Percentiles rank a stretch among this genome's conserved stretches.
Conservation (phyloP, 2,329 filamentous ascomycete species). For the Alternaria solani region DNA sequence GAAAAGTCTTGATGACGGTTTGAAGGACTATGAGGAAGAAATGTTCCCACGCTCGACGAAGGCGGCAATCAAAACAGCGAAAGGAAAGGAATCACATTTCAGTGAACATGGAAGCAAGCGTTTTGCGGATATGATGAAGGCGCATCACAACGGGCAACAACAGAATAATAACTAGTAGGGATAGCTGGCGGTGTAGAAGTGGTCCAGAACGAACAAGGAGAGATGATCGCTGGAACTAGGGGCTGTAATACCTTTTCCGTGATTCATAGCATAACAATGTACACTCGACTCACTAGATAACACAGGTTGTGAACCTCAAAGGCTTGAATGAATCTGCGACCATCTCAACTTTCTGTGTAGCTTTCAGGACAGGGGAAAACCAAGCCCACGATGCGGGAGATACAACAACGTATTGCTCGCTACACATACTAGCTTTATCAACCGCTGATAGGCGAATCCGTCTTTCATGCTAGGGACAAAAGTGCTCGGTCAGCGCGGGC, state of each 20-base stretch:
- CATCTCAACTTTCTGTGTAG: neutral
- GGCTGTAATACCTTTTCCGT: neutral
- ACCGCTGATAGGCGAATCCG: neutral
- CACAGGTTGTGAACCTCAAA: neutral
- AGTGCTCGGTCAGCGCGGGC: neutral
- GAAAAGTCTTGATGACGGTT: constrained; percentile 31
- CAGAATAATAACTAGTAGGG: neutral
- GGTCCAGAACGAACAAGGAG: neutral
- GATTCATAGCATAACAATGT: neutral
- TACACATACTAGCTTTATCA: neutral
- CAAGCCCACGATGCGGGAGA: neutral
- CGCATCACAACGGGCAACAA: constrained; percentile 14
- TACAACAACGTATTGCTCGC: neutral
- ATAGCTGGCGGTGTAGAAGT: neutral
- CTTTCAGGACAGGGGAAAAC: neutral
- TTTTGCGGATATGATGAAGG: constrained; percentile 34
- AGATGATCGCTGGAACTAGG: neutral
- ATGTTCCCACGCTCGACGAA: constrained; percentile 35
- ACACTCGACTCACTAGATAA: neutral
- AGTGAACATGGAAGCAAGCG: constrained; percentile 24
- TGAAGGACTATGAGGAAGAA: constrained; percentile 35
- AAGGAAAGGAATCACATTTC: constrained; percentile 35
- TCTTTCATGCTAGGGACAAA: neutral
- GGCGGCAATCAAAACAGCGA: constrained; percentile 27
- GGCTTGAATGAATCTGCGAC: neutral